Percentiles rank a stretch among this genome's conserved stretches.
These are phyloP conservation scores for Candida boleticola DNA, from an alignment of 805 yeast species.

Conservation along the genomic window DNA sequence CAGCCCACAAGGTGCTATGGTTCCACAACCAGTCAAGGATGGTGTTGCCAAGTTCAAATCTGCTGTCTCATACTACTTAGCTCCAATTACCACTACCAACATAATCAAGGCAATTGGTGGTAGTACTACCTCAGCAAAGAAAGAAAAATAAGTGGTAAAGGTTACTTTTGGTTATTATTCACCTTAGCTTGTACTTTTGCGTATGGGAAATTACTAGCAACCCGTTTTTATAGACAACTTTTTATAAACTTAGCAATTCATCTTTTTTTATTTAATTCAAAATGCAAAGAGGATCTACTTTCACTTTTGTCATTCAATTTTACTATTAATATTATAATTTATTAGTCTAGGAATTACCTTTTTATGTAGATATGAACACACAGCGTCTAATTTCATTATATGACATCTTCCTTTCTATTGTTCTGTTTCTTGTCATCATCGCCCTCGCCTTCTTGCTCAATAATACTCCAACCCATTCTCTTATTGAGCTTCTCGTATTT, in stretches of 20 bases:
- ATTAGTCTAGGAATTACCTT: too few species aligned
- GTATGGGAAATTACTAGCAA: too few species aligned
- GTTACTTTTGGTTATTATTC: too few species aligned
- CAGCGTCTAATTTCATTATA: not conserved
- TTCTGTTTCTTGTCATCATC: not conserved
- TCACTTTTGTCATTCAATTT: too few species aligned
- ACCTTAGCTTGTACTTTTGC: too few species aligned
- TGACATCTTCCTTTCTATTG: constrained; percentile 9
- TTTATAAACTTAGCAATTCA: too few species aligned
- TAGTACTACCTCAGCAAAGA: not conserved
- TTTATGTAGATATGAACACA: too few species aligned
- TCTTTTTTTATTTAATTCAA: too few species aligned
- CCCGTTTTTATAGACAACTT: too few species aligned
- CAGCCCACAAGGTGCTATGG: not conserved
- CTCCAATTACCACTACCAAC: constrained; percentile 3
- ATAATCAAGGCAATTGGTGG: constrained; percentile 1
- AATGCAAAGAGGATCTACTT: too few species aligned
- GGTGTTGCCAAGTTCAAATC: not conserved
- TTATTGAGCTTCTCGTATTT: constrained; percentile 75
- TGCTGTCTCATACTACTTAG: not conserved
- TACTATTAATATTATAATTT: too few species aligned
- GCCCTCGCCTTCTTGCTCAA: constrained; percentile 30
- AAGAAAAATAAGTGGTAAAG: not conserved
- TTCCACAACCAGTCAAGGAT: constrained; percentile 4
- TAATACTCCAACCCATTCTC: constrained; percentile 68